Conservation (phyloP, 2,329 filamentous ascomycete genomes). For the Trichoderma harzianum region DNA sequence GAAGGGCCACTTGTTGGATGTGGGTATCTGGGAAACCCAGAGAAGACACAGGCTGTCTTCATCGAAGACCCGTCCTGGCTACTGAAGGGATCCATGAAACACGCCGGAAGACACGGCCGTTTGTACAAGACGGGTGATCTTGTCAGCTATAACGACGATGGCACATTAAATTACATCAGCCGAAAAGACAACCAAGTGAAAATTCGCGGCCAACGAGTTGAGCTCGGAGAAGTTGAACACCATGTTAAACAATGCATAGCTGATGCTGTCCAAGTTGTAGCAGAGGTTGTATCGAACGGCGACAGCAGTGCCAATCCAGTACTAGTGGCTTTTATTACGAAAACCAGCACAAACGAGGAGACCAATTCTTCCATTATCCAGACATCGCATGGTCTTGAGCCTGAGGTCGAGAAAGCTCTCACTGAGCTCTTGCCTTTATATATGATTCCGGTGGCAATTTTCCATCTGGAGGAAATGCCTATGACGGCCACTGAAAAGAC, state of each 20-base stretch:
- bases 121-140: no score
- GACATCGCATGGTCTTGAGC: no score
- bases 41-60: slow-evolving; percentile 50
- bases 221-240: not conserved
- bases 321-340: no score
- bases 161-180: slow-evolving; percentile 21
- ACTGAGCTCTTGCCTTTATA: no score
- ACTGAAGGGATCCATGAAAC: slow-evolving; percentile 28
- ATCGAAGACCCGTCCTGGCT: slow-evolving; percentile 48
- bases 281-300: slow-evolving; percentile 6
- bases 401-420: no score
- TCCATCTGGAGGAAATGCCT: slow-evolving; percentile 7
- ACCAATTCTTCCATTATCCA: no score
- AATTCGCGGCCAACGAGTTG: slow-evolving; percentile 27
- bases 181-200: slow-evolving; percentile 30
- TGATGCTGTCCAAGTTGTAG: not conserved
- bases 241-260: slow-evolving; percentile 15
- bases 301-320: no score
- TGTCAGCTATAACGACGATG: no score
- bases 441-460: not conserved
- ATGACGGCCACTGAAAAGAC: slow-evolving; percentile 15
- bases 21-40: slow-evolving; percentile 51
- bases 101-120: not conserved
- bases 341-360: no score
- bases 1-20: slow-evolving; percentile 51